Evolutionary conservation across 2,329 filamentous ascomycete genomes (phyloP).

Genomic region (Lasiodiplodia sp.): DNA sequence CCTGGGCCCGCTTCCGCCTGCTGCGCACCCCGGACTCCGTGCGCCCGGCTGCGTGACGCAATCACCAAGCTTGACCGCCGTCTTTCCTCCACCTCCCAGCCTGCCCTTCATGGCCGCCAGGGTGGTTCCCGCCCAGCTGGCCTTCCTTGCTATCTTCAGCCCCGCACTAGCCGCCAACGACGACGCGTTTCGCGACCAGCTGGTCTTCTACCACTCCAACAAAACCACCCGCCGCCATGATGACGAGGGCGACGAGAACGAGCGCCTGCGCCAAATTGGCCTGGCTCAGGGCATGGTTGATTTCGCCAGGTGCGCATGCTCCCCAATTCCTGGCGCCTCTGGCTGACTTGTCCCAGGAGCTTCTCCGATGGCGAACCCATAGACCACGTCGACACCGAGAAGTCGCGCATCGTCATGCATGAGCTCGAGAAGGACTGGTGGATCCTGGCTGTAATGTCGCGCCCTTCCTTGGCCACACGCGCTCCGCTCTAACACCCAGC

Average conservation of each 20-base stretch:
- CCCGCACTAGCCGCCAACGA: slow-evolving; percentile 77
- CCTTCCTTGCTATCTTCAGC: slow-evolving; percentile 95
- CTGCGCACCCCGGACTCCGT: background rate
- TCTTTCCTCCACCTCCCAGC: background rate
- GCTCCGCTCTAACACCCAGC: slow-evolving; percentile 21
- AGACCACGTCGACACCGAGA: slow-evolving; percentile 90
- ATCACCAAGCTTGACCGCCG: slow-evolving; percentile 5
- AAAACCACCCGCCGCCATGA: slow-evolving; percentile 43
- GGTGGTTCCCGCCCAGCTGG: slow-evolving; percentile 80
- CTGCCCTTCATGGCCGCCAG: slow-evolving; percentile 35
- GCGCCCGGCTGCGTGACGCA: slow-evolving; percentile 9
- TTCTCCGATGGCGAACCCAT: slow-evolving; percentile 81
- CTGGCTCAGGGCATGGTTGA: slow-evolving; percentile 96
- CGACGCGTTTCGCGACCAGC: slow-evolving; percentile 78
- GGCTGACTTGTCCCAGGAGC: slow-evolving; percentile 59
- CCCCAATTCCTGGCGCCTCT: slow-evolving; percentile 28
- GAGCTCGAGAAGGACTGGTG: slow-evolving; percentile 95
- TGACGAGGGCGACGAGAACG: slow-evolving; percentile 73
- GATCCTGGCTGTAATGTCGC: slow-evolving; percentile 79
- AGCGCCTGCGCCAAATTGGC: slow-evolving; percentile 89
- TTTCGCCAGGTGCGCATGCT: slow-evolving; percentile 71
- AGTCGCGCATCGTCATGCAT: slow-evolving; percentile 80
- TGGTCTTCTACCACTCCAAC: slow-evolving; percentile 87
- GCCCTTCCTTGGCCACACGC: background rate
- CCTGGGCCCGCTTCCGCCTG: background rate